phyloP scores from a whole-genome alignment of 2,329 filamentous ascomycete species.

The Aspergillus phoenicis region DNA sequence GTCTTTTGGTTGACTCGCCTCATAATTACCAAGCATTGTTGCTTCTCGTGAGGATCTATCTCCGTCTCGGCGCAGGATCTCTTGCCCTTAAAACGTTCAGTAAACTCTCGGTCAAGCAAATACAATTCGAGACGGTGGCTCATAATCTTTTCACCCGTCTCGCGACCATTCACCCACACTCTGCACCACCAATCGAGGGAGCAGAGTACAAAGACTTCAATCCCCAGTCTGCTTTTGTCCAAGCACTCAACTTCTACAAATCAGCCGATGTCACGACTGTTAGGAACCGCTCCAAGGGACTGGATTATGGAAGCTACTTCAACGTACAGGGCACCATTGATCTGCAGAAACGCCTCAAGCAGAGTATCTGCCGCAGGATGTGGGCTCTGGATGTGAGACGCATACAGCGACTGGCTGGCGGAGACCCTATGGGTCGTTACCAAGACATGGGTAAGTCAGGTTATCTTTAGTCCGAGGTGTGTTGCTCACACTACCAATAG shows the following conservation, averaged over 20 bases:
- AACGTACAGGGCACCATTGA: constrained; percentile 48
- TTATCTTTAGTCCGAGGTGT: background rate
- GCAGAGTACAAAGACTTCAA: constrained; percentile 46
- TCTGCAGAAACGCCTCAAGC: constrained; percentile 40
- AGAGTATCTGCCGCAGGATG: constrained; percentile 46
- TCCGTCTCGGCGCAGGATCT: constrained; percentile 48
- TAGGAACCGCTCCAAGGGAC: constrained; percentile 39
- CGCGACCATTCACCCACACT: constrained; percentile 50
- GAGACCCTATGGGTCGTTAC: constrained; percentile 38
- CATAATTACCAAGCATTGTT: constrained; percentile 52
- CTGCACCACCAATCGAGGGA: constrained; percentile 43
- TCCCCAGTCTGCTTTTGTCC: constrained; percentile 43
- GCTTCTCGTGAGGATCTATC: constrained; percentile 48
- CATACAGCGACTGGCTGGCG: constrained; percentile 43
- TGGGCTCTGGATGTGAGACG: constrained; percentile 47
- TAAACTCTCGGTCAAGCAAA: constrained; percentile 51
- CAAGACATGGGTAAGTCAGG: constrained; percentile 40
- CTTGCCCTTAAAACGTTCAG: constrained; percentile 50
- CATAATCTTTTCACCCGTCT: constrained; percentile 53
- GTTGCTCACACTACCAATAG: constrained; percentile 23
- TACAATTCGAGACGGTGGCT: constrained; percentile 52
- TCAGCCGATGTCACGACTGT: constrained; percentile 42
- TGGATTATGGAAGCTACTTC: constrained; percentile 47
- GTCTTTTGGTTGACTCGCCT: constrained; percentile 44
- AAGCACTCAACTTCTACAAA: constrained; percentile 46